Evolutionary conservation across 352 stramenopile species (phyloP).

Genomic region (Thalassiosira mediterranea): DNA sequence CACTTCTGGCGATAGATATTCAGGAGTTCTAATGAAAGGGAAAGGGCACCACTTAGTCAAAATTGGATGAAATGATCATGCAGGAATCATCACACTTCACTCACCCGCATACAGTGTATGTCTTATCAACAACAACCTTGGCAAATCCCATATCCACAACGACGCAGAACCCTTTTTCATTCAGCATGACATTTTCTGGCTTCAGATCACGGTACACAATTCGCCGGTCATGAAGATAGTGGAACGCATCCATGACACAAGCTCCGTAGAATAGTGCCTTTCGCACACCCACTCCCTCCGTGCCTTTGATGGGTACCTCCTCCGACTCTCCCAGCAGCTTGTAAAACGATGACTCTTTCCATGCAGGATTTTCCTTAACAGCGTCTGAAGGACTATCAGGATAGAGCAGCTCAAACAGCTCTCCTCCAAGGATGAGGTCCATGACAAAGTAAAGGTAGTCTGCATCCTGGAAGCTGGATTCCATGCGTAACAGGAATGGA

Average conservation of each 20-base stretch:
- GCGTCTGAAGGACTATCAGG: slow-evolving; percentile 8
- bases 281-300: slow-evolving; percentile 14
- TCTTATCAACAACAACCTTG: slow-evolving; percentile 91
- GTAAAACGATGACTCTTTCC: slow-evolving; percentile 25
- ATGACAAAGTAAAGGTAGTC: slow-evolving; percentile 96
- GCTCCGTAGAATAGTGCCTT: slow-evolving; percentile 91
- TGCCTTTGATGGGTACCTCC: slow-evolving; percentile 1
- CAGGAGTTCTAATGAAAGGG: no score
- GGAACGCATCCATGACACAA: slow-evolving; percentile 87
- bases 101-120: slow-evolving; percentile 89
- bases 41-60: no score
- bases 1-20: slow-evolving; percentile 95
- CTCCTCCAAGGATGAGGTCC: slow-evolving; percentile 93
- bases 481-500: slow-evolving; percentile 94
- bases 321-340: slow-evolving; percentile 6
- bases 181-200: slow-evolving; percentile 90
- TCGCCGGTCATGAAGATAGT: slow-evolving; percentile 88
- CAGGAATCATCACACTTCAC: no score
- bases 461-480: slow-evolving; percentile 91
- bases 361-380: slow-evolving; percentile 13
- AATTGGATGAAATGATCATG: no score
- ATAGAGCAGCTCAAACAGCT: slow-evolving; percentile 90
- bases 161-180: slow-evolving; percentile 94
- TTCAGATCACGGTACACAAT: slow-evolving; percentile 95
- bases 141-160: slow-evolving; percentile 98